These are phyloP conservation scores for Lepidium aucheri DNA, from an alignment of 345 rosid species.

Conservation along the genomic window DNA sequence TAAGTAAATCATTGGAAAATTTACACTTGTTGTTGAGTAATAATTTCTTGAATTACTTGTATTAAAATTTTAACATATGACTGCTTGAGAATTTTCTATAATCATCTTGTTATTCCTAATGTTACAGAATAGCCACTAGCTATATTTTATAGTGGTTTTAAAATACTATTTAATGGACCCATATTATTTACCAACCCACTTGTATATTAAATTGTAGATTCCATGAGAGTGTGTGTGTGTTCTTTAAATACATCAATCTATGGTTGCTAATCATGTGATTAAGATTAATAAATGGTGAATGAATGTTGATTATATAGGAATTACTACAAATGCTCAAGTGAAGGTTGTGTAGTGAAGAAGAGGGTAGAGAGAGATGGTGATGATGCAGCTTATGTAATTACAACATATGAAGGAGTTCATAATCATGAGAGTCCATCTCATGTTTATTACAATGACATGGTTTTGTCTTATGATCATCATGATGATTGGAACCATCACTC, in stretches of 20 bases:
- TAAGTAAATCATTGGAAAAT: neutral
- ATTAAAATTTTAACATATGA: neutral
- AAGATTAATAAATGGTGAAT: neutral
- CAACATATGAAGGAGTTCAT: slow-evolving; percentile 77
- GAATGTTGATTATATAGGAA: slow-evolving; percentile 38
- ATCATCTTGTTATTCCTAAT: neutral
- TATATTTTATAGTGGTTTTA: slow-evolving; percentile 6
- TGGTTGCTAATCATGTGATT: neutral
- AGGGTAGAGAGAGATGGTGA: slow-evolving; percentile 72
- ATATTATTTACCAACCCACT: slow-evolving; percentile 24
- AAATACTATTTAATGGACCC: slow-evolving; percentile 17
- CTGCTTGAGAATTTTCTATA: slow-evolving; percentile 1
- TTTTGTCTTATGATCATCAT: slow-evolving; percentile 19
- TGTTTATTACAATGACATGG: slow-evolving; percentile 32
- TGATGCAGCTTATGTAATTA: slow-evolving; percentile 56
- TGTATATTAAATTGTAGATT: neutral
- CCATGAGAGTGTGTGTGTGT: neutral
- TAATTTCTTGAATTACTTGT: neutral
- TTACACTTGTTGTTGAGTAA: neutral
- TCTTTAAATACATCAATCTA: neutral
- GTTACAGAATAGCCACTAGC: slow-evolving; percentile 12
- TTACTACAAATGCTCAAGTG: slow-evolving; percentile 67
- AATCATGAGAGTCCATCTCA: slow-evolving; percentile 52
- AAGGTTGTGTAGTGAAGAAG: slow-evolving; percentile 77
- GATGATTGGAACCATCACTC: slow-evolving; percentile 22